Evolutionary conservation across 805 yeast genomes (phyloP), one percentile per base, ranked within the genome.

Genomic region (Sugiyamaella marilandica): DNA sequence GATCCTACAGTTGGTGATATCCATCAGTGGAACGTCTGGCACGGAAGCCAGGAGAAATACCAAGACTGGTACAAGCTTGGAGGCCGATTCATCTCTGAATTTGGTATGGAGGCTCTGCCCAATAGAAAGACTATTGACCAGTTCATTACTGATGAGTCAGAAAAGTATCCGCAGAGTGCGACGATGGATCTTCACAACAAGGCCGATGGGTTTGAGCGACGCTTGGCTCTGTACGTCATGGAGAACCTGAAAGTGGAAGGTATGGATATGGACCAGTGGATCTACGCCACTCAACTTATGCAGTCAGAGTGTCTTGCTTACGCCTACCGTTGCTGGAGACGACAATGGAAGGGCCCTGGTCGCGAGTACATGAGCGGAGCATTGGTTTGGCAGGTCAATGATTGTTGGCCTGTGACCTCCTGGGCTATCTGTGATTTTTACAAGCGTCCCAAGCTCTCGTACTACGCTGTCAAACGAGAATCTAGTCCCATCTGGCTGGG

Each of bases 11-110:
- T 69, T 16, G 82, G 82, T 1, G 82, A 78, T 58, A 65, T 75
- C 3, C 82, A 78, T 56, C 81, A 77, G 54, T 78, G 82, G 82
- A 76, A 77, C 56, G 79, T 78, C 8, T 78, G 82, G 82, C 83
- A 78, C 56, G 82, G 82, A 0, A 61, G 67, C 19, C 78, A 76
- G 59, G 74, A 73, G 50, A 71, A 69, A 54, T 78, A 78, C 57
- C 83, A 78, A 55, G 65, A 76, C 58, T 76, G 80, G 80, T 62
- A 64, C 41, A 65, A 68, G 46, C 61, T 78, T 1, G 74, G 70
- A 5, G 82, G 81, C 1, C 57, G 82, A 31, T 79, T 78, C 63
- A 71, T 79, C 2, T 71, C 78, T 32, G 83, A 78, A 61, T 79
- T 78, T 65, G 83, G 82, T 1, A 78, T 78, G 82, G 72, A 71